Percentiles rank a stretch among this genome's conserved stretches.
phyloP scores from a whole-genome alignment of 139 green algal species.

The Picochlorum costavermella region DNA sequence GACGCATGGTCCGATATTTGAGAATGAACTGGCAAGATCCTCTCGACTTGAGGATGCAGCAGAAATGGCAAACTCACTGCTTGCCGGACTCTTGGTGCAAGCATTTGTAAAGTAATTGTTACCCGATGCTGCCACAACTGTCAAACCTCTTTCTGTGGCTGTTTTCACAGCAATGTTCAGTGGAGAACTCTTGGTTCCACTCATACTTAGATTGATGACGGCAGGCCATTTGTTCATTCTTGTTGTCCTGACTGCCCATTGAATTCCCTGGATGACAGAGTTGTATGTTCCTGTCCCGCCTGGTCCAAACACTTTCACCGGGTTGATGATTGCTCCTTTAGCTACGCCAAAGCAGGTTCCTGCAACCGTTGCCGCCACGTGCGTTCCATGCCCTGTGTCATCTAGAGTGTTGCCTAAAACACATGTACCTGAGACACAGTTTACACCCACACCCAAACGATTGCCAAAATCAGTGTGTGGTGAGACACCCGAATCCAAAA shows the following conservation, averaged over 20 bases:
- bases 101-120: conserved; percentile 41
- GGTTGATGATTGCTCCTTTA: conserved; percentile 38
- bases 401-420: conserved; percentile 6
- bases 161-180: conserved; percentile 44
- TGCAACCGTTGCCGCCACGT: conserved; percentile 44
- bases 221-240: conserved; percentile 26
- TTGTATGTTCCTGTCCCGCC: conserved; percentile 36
- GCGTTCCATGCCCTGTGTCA: conserved; percentile 58
- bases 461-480: conserved; percentile 38
- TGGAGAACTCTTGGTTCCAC: conserved; percentile 25
- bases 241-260: conserved; percentile 35
- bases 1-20: conserved; percentile 58
- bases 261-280: conserved; percentile 42
- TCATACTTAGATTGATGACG: conserved; percentile 52
- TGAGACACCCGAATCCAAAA: conserved; percentile 41
- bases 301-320: conserved; percentile 32
- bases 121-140: conserved; percentile 43
- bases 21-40: conserved; percentile 42
- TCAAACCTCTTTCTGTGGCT: conserved; percentile 23
- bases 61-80: conserved; percentile 29
- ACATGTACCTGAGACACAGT: conserved; percentile 8
- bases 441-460: neutral
- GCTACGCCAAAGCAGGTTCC: conserved; percentile 55
- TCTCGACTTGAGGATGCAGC: conserved; percentile 32
- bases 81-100: conserved; percentile 44